Evolutionary conservation across 2,329 filamentous ascomycete species (phyloP).

Genomic region (Lachnellula suecica): DNA sequence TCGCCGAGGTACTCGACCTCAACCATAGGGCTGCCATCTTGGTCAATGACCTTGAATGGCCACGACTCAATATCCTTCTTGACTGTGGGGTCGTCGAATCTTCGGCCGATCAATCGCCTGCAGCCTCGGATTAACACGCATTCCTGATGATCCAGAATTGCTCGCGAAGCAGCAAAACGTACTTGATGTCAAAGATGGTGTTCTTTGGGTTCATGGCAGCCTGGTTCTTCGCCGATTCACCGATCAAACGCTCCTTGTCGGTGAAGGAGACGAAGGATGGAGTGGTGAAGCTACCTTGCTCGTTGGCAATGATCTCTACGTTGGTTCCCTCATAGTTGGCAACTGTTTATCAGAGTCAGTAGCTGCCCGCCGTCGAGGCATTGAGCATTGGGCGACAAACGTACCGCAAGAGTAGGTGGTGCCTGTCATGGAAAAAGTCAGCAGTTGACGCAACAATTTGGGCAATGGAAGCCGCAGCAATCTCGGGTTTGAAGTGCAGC

Average conservation of each 20-base stretch:
- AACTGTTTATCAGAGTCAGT: constrained; percentile 52
- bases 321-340: constrained; percentile 99
- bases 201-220: constrained; percentile 98
- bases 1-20: constrained; percentile 95
- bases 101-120: constrained; percentile 95
- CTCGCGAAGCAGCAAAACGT: constrained; percentile 40
- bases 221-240: constrained; percentile 99
- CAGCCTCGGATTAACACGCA: constrained; percentile 10
- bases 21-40: constrained; percentile 84
- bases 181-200: constrained; percentile 99
- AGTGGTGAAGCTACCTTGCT: constrained; percentile 98
- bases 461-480: no score
- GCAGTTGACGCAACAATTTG: constrained; percentile 11
- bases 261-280: constrained; percentile 99
- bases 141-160: not conserved
- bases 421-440: constrained; percentile 54
- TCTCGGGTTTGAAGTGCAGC: no score
- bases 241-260: constrained; percentile 96
- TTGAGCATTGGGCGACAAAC: constrained; percentile 10
- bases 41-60: constrained; percentile 98
- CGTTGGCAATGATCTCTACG: constrained; percentile 99
- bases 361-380: not conserved
- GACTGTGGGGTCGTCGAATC: constrained; percentile 92
- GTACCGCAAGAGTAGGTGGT: constrained; percentile 92
- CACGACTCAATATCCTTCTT: constrained; percentile 98